phyloP scores from a whole-genome alignment of 2,329 filamentous ascomycete genomes.

The Graphiopsis chlorocephala region DNA sequence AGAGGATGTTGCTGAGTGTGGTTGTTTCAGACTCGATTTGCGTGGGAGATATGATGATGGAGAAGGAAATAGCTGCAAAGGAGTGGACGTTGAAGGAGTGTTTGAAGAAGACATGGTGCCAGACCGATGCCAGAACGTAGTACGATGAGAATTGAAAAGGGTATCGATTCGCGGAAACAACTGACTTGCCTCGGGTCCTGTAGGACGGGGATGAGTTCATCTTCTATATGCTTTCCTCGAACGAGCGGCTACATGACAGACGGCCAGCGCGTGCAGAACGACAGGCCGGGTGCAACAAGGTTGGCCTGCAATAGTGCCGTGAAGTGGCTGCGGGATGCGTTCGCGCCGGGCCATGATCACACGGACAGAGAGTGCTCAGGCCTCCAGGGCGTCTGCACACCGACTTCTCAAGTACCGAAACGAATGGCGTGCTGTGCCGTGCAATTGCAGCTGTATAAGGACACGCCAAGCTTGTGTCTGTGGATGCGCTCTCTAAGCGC shows the following conservation, averaged over 20 bases:
- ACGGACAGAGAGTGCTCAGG: constrained; percentile 17
- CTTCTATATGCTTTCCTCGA: background rate
- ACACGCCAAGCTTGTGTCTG: constrained; percentile 17
- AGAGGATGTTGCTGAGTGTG: constrained; percentile 7
- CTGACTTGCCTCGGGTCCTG: constrained; percentile 21
- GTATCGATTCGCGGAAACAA: constrained; percentile 12
- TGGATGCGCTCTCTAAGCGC: constrained; percentile 21
- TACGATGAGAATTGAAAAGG: constrained; percentile 9
- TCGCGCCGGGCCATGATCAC: constrained; percentile 21
- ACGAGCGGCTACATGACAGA: constrained; percentile 1
- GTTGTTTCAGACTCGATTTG: constrained; percentile 22
- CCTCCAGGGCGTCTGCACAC: constrained; percentile 6
- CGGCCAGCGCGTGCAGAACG: constrained; percentile 11
- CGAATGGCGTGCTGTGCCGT: constrained; percentile 31
- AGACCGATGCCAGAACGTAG: constrained; percentile 15
- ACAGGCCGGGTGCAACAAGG: constrained; percentile 2
- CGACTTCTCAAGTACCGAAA: constrained; percentile 17
- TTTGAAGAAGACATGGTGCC: constrained; percentile 21
- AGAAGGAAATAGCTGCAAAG: constrained; percentile 24
- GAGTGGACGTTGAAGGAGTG: constrained; percentile 17
- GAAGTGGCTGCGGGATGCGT: constrained; percentile 3
- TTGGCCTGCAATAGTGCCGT: constrained; percentile 18
- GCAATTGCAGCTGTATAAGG: constrained; percentile 9
- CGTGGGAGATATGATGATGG: constrained; percentile 18
- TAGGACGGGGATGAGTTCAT: background rate